Evolutionary conservation across 148 eudicot genomes (phyloP).

Genomic region (Cornus controversa): DNA sequence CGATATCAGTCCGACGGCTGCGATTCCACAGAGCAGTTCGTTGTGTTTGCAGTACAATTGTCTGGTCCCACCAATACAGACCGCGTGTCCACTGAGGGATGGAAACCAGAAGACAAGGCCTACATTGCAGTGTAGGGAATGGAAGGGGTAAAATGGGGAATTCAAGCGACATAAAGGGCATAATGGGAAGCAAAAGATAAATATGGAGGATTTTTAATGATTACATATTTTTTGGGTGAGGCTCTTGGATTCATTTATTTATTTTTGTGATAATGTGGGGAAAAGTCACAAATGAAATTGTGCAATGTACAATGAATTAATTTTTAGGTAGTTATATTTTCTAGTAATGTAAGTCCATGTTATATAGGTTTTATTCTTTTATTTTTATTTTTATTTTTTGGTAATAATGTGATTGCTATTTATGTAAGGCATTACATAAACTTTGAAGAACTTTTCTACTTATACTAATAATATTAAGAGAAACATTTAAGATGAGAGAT

Average conservation of each 20-base stretch:
- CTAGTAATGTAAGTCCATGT: too few relatives aligned
- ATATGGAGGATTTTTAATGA: not conserved
- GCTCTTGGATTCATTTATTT: not conserved
- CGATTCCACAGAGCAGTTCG: constrained; percentile 70
- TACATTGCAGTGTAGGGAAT: constrained; percentile 59
- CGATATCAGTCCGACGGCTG: constrained; percentile 71
- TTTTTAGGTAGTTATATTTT: too few relatives aligned
- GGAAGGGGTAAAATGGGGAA: constrained; percentile 51
- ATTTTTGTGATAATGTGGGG: not conserved
- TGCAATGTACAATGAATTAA: not conserved
- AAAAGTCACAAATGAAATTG: not conserved
- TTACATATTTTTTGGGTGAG: not conserved
- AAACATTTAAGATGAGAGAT: too few relatives aligned
- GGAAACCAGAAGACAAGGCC: constrained; percentile 79
- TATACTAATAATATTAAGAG: too few relatives aligned
- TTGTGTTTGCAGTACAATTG: constrained; percentile 91
- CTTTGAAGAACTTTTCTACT: too few relatives aligned
- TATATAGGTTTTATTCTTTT: too few relatives aligned
- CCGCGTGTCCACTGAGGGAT: constrained; percentile 82
- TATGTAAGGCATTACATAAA: too few relatives aligned
- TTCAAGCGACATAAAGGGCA: not conserved
- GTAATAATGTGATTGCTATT: too few relatives aligned
- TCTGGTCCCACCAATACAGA: constrained; percentile 80
- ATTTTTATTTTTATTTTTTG: too few relatives aligned
- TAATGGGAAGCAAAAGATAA: not conserved